phyloP scores from a whole-genome alignment of 768 basidiomycete species.

The Xanthoconium purpureum region DNA sequence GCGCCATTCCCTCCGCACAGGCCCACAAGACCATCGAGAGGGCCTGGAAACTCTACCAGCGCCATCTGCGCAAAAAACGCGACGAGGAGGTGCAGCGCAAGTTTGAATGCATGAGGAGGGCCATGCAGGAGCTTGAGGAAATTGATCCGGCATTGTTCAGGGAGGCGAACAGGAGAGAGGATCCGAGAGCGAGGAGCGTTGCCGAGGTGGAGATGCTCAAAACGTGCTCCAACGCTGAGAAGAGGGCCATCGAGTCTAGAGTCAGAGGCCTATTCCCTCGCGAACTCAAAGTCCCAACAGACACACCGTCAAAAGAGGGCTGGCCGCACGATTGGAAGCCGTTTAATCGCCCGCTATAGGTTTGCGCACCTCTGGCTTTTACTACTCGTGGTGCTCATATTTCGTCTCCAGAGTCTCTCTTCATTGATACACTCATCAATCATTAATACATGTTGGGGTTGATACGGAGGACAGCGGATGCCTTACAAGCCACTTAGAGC shows the following conservation, averaged over 20 bases:
- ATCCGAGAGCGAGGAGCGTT: conserved; percentile 60
- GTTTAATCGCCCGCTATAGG: conserved; percentile 48
- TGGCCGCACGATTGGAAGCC: conserved; percentile 89
- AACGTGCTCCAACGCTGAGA: conserved; percentile 61
- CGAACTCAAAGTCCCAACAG: conserved; percentile 80
- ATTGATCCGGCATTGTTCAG: conserved; percentile 51
- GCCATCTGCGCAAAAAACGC: conserved; percentile 68
- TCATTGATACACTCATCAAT: background rate
- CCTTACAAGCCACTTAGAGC: conserved; percentile 15
- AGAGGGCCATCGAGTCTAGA: conserved; percentile 70
- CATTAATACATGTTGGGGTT: conserved; percentile 1
- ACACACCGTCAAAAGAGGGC: conserved; percentile 75
- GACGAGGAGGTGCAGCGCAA: conserved; percentile 71
- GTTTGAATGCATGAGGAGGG: conserved; percentile 75
- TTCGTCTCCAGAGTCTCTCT: background rate
- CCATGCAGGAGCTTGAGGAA: conserved; percentile 76
- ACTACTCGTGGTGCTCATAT: background rate
- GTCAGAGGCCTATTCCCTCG: conserved; percentile 83
- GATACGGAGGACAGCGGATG: conserved; percentile 1
- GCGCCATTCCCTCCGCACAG: conserved; percentile 84
- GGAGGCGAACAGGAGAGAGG: conserved; percentile 72
- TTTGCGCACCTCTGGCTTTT: background rate
- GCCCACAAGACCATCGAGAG: conserved; percentile 91
- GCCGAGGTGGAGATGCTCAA: conserved; percentile 60
- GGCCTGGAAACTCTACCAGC: conserved; percentile 80